These are phyloP conservation scores for Tylopilus intermedius DNA, from an alignment of 768 basidiomycete genomes.

Conservation along the genomic window DNA sequence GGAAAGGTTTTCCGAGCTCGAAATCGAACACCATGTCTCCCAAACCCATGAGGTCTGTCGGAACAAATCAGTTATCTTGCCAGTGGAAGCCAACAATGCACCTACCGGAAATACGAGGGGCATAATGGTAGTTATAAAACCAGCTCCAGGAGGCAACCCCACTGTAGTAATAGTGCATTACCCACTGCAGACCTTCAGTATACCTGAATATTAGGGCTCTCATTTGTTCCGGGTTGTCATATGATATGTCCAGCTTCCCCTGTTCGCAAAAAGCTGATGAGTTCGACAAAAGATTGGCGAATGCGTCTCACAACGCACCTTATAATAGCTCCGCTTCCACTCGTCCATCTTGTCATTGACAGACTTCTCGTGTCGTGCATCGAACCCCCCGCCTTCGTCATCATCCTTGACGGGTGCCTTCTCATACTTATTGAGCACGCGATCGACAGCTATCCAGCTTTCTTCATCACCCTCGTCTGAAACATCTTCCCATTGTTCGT, in stretches of 20 bases:
- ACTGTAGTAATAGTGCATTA: conserved; percentile 97
- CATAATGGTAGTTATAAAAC: conserved; percentile 99
- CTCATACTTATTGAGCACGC: conserved; percentile 84
- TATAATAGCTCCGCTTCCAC: conserved; percentile 90
- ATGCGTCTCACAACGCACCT: conserved; percentile 54
- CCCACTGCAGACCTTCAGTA: conserved; percentile 95
- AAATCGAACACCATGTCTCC: conserved; percentile 83
- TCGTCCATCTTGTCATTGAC: conserved; percentile 81
- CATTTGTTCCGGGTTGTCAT: conserved; percentile 63
- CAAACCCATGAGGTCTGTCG: conserved; percentile 50
- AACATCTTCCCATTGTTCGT: conserved; percentile 45
- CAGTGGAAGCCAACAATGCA: neutral
- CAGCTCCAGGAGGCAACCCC: conserved; percentile 98
- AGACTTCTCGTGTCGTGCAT: conserved; percentile 68
- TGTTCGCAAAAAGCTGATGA: conserved; percentile 29
- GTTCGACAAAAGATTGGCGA: neutral
- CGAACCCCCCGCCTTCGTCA: conserved; percentile 69
- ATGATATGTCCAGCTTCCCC: conserved; percentile 85
- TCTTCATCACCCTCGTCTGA: conserved; percentile 64
- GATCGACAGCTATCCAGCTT: conserved; percentile 63
- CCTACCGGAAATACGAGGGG: conserved; percentile 91
- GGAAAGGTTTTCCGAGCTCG: conserved; percentile 83
- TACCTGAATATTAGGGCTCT: conserved; percentile 72
- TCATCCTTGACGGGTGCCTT: conserved; percentile 74
- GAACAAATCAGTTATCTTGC: conserved; percentile 4